phyloP scores from a whole-genome alignment of 805 yeast genomes.

The Lipomyces sp. region DNA sequence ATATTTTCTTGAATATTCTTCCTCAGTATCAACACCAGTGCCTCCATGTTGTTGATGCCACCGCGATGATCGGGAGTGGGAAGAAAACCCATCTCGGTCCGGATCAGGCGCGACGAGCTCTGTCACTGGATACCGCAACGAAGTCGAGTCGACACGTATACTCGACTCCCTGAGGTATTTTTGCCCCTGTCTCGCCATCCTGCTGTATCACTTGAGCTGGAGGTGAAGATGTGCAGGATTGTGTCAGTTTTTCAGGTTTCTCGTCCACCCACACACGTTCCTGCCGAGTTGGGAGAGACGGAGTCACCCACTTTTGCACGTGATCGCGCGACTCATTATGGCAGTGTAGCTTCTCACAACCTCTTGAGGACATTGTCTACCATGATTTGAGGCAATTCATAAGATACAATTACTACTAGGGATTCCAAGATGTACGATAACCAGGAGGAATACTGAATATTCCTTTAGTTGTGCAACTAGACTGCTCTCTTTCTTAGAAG shows the following conservation, averaged over 20 bases:
- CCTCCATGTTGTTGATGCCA: slow-evolving; percentile 6
- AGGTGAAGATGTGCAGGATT: not conserved
- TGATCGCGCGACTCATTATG: no score
- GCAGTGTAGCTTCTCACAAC: no score
- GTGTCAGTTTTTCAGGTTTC: not conserved
- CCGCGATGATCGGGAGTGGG: not conserved
- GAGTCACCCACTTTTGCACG: no score
- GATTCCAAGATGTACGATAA: no score
- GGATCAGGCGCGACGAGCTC: slow-evolving; percentile 30
- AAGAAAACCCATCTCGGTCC: not conserved
- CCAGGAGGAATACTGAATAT: no score
- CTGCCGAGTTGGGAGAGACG: no score
- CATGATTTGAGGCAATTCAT: no score
- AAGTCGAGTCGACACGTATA: slow-evolving; percentile 24
- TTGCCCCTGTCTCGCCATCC: slow-evolving; percentile 20
- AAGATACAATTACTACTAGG: no score
- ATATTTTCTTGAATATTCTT: slow-evolving; percentile 15
- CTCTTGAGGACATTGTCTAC: no score
- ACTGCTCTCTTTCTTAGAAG: no score
- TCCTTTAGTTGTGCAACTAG: no score
- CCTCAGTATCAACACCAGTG: slow-evolving; percentile 30
- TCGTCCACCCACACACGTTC: not conserved
- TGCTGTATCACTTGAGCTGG: not conserved
- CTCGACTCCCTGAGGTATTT: slow-evolving; percentile 26
- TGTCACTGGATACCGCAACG: slow-evolving; percentile 18